Base-by-base conservation (phyloP, 306 rosid genomes). In the Trifolium pratense region DNA sequence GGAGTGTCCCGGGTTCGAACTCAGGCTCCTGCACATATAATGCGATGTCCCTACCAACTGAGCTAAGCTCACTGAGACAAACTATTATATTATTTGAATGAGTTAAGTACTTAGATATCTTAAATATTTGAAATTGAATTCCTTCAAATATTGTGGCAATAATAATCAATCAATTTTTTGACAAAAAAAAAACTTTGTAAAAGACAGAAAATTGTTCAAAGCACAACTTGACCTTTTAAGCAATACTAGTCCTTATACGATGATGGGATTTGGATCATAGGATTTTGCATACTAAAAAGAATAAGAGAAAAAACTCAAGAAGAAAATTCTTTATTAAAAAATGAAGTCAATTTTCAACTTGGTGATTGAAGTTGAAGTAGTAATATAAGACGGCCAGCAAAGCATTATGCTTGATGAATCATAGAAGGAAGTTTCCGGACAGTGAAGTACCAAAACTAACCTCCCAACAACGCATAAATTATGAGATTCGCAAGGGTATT, bases 391-490 rank as follows among this genome's bases (percentile, higher is more conserved):
- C 67, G 73, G 66, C 75, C 71, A 73, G 48, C 71, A n/a, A n/a
- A n/a, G n/a, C n/a, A n/a, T 1, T 0, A 26, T 45, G 26, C 20
- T 32, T n/a, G 39, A 48, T 17, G 83, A 73, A 79, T 26, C 53
- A 49, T 45, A 15, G 10, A 9, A 45, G 58, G 78, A 80, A 80
- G 29, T 25, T 80, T 76, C 81, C 65, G 1, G 0, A n/a, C 0
- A 9, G 5, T 48, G 75, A 65, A 81, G 3, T 76, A n/a, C 71
- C 85, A 34, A 77, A 39, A 34, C 1, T 29, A 55, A 17, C 55
- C 75, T 17, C 65, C 31, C 75, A 32, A 69, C 2, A 4, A 46
- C 31, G 2, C 26, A 17, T 4, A 68, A 46, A 46, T 7, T 9
- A 57, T 10, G 2, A 16, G 5, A 12, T 10, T 14, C 1, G 1